Conservation (phyloP, 495 filamentous ascomycete genomes). For the Astrothelium subdiscretum region DNA sequence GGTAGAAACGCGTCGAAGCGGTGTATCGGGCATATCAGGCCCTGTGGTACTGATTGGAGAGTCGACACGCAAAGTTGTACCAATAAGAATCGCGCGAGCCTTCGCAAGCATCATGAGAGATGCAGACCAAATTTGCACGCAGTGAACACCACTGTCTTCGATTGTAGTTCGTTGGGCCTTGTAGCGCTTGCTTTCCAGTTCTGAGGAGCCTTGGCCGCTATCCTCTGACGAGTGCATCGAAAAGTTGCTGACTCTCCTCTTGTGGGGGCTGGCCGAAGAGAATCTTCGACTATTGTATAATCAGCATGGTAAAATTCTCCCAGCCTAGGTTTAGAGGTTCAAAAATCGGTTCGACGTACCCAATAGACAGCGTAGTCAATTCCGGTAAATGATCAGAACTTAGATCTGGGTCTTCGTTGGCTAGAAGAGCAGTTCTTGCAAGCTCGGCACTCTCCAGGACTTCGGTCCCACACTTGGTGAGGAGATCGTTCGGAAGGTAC, state of each 20-base stretch:
- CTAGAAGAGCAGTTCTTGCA: constrained; percentile 1
- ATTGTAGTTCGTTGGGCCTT: constrained; percentile 19
- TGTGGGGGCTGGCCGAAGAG: constrained; percentile 1
- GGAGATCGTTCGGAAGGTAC: constrained; percentile 12
- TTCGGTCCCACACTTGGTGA: constrained; percentile 11
- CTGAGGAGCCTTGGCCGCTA: constrained; percentile 4
- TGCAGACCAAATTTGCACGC: constrained; percentile 18
- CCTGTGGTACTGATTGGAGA: background rate
- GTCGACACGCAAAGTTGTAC: background rate
- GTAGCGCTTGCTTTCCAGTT: constrained; percentile 18
- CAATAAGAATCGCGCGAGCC: background rate
- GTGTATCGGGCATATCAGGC: background rate
- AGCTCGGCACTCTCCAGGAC: constrained; percentile 15
- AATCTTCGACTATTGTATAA: constrained; percentile 1
- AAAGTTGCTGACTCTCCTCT: constrained; percentile 9
- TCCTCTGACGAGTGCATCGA: constrained; percentile 7
- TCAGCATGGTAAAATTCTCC: constrained; percentile 1
- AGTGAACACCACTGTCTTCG: constrained; percentile 3
- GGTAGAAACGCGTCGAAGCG: background rate
- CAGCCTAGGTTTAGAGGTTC: background rate
- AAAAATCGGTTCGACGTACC: background rate
- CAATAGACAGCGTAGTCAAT: background rate
- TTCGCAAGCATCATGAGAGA: constrained; percentile 9
- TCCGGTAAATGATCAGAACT: constrained; percentile 3
- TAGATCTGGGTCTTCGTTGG: constrained; percentile 6